These are phyloP conservation scores for Penicillium aurantiogriseum DNA, from an alignment of 2,329 filamentous ascomycete species.

Conservation along the genomic window DNA sequence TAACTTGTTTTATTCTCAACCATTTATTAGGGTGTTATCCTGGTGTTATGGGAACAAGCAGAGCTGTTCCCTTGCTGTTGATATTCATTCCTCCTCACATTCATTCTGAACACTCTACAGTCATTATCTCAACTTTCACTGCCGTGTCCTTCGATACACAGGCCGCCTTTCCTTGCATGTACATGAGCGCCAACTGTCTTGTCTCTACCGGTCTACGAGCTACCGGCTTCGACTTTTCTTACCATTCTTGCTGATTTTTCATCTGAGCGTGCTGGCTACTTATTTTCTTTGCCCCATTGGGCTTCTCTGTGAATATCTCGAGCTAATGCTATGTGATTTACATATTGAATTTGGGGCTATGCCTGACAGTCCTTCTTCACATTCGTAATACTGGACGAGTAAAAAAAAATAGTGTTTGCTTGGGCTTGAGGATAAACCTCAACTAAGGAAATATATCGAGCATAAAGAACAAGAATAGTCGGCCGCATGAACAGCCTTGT, in stretches of 20 bases:
- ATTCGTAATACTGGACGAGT: background rate
- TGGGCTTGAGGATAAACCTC: background rate
- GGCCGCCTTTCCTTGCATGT: slow-evolving; percentile 19
- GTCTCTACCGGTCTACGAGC: slow-evolving; percentile 12
- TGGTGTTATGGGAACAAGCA: background rate
- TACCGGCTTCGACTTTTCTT: slow-evolving; percentile 7
- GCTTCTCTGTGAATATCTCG: slow-evolving; percentile 3
- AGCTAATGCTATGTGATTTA: background rate
- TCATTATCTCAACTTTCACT: background rate
- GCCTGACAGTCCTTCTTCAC: background rate
- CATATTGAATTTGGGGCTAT: background rate
- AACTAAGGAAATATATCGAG: too few relatives aligned
- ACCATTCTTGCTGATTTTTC: slow-evolving; percentile 8
- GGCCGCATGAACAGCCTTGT: too few relatives aligned
- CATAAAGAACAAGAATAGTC: too few relatives aligned
- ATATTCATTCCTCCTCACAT: background rate
- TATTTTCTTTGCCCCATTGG: background rate
- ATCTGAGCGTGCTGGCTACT: slow-evolving; percentile 1
- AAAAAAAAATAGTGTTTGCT: background rate
- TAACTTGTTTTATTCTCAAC: background rate
- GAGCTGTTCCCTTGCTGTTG: background rate
- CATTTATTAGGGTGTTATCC: background rate
- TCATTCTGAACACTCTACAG: background rate
- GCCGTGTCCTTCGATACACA: background rate
- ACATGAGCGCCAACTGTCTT: slow-evolving; percentile 23